Evolutionary conservation across 441 rosid species (phyloP).

Genomic region (Gossypium gossypioides): DNA sequence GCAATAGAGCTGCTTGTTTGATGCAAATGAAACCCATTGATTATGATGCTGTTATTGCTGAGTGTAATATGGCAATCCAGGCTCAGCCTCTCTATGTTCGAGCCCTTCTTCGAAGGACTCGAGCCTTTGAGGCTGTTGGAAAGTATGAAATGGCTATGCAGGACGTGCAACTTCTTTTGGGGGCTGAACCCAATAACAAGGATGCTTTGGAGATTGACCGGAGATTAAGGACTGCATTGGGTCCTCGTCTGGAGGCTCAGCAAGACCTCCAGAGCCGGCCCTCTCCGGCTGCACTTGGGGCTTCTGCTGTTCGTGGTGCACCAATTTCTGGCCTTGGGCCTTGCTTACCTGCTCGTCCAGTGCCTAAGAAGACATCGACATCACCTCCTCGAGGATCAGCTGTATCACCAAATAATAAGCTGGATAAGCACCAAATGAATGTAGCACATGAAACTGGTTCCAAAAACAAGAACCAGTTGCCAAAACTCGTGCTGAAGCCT

Average conservation of each 20-base stretch:
- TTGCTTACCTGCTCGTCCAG: constrained; percentile 65
- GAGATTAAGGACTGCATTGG: constrained; percentile 53
- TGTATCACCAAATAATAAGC: constrained; percentile 31
- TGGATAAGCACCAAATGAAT: constrained; percentile 35
- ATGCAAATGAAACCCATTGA: constrained; percentile 95
- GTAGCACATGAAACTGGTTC: constrained; percentile 41
- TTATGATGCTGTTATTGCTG: constrained; percentile 65
- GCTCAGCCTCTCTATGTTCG: constrained; percentile 63
- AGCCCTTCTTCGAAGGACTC: constrained; percentile 74
- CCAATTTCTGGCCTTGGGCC: constrained; percentile 85
- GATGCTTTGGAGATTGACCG: constrained; percentile 64
- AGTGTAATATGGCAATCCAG: constrained; percentile 69
- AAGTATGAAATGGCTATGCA: constrained; percentile 71
- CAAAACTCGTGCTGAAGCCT: constrained; percentile 52
- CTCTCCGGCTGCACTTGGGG: constrained; percentile 92
- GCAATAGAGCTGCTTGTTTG: constrained; percentile 90
- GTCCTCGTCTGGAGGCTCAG: constrained; percentile 61
- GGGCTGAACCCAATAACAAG: constrained; percentile 51
- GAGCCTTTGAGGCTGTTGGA: constrained; percentile 67
- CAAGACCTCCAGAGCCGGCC: constrained; percentile 78
- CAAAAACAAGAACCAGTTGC: constrained; percentile 31
- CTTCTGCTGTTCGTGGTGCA: constrained; percentile 89
- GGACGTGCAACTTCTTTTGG: constrained; percentile 61
- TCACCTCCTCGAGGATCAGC: constrained; percentile 26
- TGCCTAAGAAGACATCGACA: constrained; percentile 45